Base-by-base conservation (phyloP, 805 yeast genomes). In the Metschnikowia santaceciliae region DNA sequence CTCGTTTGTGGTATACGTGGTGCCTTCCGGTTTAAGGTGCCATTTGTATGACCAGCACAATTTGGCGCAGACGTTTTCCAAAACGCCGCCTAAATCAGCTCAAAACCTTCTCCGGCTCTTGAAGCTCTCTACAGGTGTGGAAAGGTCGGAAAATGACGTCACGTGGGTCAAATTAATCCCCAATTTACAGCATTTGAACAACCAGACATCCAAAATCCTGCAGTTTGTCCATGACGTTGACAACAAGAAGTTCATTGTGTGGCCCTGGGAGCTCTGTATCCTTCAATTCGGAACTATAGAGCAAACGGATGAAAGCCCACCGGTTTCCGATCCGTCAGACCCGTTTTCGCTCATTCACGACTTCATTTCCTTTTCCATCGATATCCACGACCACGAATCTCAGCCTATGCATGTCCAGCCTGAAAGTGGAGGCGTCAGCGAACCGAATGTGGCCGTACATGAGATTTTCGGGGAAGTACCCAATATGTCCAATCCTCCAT, bases 261-360 rank as follows among this genome's bases (percentile, higher is more conserved):
- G 95, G 95, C 95, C 95, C 0, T 67, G 84, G 59, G 80, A 78
- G 42, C 67, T 87, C 19, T 84, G 91, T 59, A 71, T 80, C 50
- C 70, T 81, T 4, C 94, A 87, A 60, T 69, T 75, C 49, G 79
- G 72, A 7, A 54, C 52, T 41, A 49, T 52, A 26, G 53, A 57
- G 34, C 32, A 15, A 11, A 17, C 36, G 4, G 23, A 14, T 19
- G 34, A 13, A 33, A 41, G 36, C 5, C 8, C n/a, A 10, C 41
- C 26, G 35, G 10, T 32, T 7, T 17, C 40, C 5, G 47, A 34
- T 4, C 23, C 22, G 10, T 4, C 44, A 6, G 70, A 70, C 47
- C 75, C 76, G 3, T 35, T 71, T n/a, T 51, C 54, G 17, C 60
- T 74, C 23, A 66, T 74, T 4, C 62, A 71, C 2, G 72, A 69